These are phyloP conservation scores for Ogataea nitratoaversa DNA, from an alignment of 805 yeast species.

Conservation along the genomic window DNA sequence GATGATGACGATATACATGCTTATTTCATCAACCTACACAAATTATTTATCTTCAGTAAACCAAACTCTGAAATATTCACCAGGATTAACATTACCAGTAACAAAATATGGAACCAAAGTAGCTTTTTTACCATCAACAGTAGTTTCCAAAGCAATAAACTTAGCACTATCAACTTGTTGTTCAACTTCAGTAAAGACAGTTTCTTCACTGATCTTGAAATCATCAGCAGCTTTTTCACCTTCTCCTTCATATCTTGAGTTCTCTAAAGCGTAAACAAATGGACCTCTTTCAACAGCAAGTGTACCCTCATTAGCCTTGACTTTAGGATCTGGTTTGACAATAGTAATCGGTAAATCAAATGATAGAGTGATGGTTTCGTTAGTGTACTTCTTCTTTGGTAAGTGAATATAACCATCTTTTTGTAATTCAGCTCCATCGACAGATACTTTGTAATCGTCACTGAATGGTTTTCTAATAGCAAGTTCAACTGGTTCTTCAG, in stretches of 20 bases:
- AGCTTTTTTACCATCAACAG: slow-evolving; percentile 3
- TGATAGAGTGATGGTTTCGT: slow-evolving; percentile 1
- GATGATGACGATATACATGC: no score
- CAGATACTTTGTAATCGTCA: slow-evolving; percentile 2
- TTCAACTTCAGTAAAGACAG: slow-evolving; percentile 3
- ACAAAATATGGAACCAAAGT: slow-evolving; percentile 20
- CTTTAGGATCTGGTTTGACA: slow-evolving; percentile 15
- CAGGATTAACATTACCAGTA: slow-evolving; percentile 20
- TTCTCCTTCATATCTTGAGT: slow-evolving; percentile 8
- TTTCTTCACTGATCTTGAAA: slow-evolving; percentile 5
- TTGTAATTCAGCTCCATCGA: not conserved
- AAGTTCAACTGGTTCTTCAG: slow-evolving; percentile 9
- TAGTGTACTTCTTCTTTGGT: slow-evolving; percentile 6
- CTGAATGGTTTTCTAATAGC: slow-evolving; percentile 14
- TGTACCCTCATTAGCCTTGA: slow-evolving; percentile 16
- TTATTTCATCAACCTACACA: no score
- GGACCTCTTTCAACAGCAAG: slow-evolving; percentile 23
- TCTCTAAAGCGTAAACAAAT: slow-evolving; percentile 18
- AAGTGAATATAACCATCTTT: slow-evolving; percentile 13
- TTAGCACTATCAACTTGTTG: slow-evolving; percentile 5
- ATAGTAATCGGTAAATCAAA: slow-evolving; percentile 15
- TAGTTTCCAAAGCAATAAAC: slow-evolving; percentile 11
- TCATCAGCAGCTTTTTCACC: slow-evolving; percentile 9
- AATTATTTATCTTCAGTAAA: slow-evolving; percentile 3
- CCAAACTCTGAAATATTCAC: slow-evolving; percentile 23